These are phyloP conservation scores for Silene latifolia DNA, from an alignment of 148 eudicot genomes.

Conservation along the genomic window DNA sequence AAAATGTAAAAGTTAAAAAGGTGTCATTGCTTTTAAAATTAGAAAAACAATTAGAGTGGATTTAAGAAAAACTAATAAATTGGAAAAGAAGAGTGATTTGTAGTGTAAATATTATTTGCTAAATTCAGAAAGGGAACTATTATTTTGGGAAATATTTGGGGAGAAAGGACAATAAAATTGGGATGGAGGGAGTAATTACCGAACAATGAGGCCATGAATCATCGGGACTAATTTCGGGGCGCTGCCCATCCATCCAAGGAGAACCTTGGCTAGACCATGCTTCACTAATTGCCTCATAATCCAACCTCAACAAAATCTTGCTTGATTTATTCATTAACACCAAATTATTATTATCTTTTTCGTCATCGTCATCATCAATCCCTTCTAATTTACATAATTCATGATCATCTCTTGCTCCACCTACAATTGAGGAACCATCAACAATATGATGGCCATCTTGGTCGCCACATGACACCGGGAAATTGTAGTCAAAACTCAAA, in stretches of 20 bases:
- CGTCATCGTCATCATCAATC: conserved; percentile 7
- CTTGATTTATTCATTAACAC: conserved; percentile 23
- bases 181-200: too few species aligned
- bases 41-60: too few species aligned
- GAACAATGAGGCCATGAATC: conserved; percentile 67
- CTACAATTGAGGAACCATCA: conserved; percentile 9
- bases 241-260: conserved; percentile 46
- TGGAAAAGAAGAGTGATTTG: too few species aligned
- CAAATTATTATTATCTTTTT: conserved; percentile 7
- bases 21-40: too few species aligned
- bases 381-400: conserved; percentile 17
- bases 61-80: too few species aligned
- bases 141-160: too few species aligned
- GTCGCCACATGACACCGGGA: conserved; percentile 27
- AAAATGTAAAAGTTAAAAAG: too few species aligned
- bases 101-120: too few species aligned
- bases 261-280: conserved; percentile 54
- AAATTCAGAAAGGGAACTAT: too few species aligned
- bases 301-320: conserved; percentile 46
- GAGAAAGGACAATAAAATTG: too few species aligned
- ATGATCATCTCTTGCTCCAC: neutral
- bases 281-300: conserved; percentile 53
- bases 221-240: conserved; percentile 46
- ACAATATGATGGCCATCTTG: conserved; percentile 10
- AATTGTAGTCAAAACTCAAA: conserved; percentile 55